A percentile compares a stretch with the other conserved stretches of the same genome.
phyloP scores from a whole-genome alignment of 768 basidiomycete species.

The Paxillus rubicundulus region DNA sequence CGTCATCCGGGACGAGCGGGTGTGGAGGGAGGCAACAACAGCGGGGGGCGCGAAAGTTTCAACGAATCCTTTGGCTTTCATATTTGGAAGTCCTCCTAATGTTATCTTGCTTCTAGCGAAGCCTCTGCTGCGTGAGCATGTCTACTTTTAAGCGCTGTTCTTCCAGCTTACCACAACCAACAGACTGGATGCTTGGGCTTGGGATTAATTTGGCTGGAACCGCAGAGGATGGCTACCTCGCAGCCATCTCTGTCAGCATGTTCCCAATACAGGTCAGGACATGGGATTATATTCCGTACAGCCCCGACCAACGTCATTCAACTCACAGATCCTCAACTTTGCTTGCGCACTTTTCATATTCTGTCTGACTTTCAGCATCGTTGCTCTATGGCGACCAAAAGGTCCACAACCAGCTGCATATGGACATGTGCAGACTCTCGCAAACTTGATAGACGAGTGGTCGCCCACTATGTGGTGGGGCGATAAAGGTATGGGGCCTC shows the following conservation, averaged over 20 bases:
- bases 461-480: constrained; percentile 33
- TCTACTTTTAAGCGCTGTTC: neutral
- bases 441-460: constrained; percentile 37
- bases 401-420: constrained; percentile 33
- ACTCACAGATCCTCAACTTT: constrained; percentile 28
- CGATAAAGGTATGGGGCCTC: constrained; percentile 13
- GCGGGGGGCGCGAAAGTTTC: constrained; percentile 14
- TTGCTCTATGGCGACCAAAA: constrained; percentile 13
- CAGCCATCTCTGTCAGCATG: constrained; percentile 22
- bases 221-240: constrained; percentile 10
- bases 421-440: constrained; percentile 34
- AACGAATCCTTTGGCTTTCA: constrained; percentile 19
- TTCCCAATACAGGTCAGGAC: constrained; percentile 23
- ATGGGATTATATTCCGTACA: neutral
- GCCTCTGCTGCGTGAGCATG: constrained; percentile 27
- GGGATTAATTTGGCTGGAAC: constrained; percentile 18
- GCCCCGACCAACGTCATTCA: neutral
- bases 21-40: constrained; percentile 25
- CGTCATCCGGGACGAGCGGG: constrained; percentile 26
- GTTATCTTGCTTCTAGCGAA: constrained; percentile 18
- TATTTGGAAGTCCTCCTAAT: constrained; percentile 21
- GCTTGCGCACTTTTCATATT: constrained; percentile 17
- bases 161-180: neutral
- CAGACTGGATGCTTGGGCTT: constrained; percentile 35
- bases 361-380: constrained; percentile 13